A percentile compares a stretch with the other conserved stretches of the same genome.
phyloP scores from a whole-genome alignment of 2,329 filamentous ascomycete species.

The Elsinoe fawcettii region DNA sequence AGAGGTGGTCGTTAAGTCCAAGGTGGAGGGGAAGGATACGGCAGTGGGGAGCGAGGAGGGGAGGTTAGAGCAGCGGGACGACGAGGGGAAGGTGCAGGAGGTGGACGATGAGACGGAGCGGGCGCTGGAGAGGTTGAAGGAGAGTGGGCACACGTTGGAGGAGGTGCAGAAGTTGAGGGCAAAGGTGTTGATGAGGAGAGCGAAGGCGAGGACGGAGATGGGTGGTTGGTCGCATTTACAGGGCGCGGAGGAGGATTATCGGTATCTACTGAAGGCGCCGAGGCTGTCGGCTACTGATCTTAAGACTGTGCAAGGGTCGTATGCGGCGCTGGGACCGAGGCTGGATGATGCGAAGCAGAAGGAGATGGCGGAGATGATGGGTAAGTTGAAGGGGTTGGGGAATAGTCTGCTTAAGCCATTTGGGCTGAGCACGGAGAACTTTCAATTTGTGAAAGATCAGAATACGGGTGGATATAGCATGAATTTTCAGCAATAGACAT shows the following conservation, averaged over 20 bases:
- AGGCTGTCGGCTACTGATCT: slow-evolving; percentile 59
- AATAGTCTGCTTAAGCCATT: slow-evolving; percentile 91
- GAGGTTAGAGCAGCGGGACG: slow-evolving; percentile 25
- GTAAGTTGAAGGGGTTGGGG: slow-evolving; percentile 83
- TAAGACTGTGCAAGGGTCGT: slow-evolving; percentile 58
- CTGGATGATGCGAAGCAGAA: slow-evolving; percentile 72
- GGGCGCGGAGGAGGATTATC: slow-evolving; percentile 75
- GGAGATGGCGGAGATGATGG: slow-evolving; percentile 96
- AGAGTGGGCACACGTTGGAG: slow-evolving; percentile 38
- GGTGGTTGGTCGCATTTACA: slow-evolving; percentile 74
- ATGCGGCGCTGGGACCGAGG: slow-evolving; percentile 57
- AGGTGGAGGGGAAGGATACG: slow-evolving; percentile 19
- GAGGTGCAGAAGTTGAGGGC: slow-evolving; percentile 70
- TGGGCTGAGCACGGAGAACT: slow-evolving; percentile 87
- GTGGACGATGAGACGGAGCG: slow-evolving; percentile 38
- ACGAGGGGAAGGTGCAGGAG: slow-evolving; percentile 41
- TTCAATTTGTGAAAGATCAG: slow-evolving; percentile 87
- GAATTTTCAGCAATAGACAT: slow-evolving; percentile 60
- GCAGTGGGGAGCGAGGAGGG: slow-evolving; percentile 17
- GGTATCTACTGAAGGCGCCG: slow-evolving; percentile 50
- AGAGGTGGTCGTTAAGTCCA: slow-evolving; percentile 26
- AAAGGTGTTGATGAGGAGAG: slow-evolving; percentile 76
- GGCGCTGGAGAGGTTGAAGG: slow-evolving; percentile 37
- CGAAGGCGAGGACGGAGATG: slow-evolving; percentile 61
- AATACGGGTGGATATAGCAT: slow-evolving; percentile 87